Percentiles rank a stretch among this genome's conserved stretches.
These are phyloP conservation scores for Aphanomyces euteiches DNA, from an alignment of 352 stramenopile species.

Conservation along the genomic window DNA sequence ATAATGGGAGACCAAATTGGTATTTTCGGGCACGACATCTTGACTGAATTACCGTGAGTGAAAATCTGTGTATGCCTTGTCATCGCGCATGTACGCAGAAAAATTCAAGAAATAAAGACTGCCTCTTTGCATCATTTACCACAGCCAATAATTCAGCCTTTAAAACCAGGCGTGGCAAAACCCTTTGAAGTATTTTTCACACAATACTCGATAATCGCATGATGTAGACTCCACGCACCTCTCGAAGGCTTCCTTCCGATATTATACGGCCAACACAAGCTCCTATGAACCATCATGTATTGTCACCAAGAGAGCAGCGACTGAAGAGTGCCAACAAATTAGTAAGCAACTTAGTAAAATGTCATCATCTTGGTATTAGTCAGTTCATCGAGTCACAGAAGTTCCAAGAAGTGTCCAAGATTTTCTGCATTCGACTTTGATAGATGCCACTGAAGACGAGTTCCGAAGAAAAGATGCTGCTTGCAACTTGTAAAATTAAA, in stretches of 20 bases:
- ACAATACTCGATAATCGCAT: no score
- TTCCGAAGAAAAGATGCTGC: slow-evolving; percentile 6
- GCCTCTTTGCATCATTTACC: no score
- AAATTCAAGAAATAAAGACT: no score
- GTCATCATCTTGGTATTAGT: slow-evolving; percentile 3
- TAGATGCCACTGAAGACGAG: not conserved
- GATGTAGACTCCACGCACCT: no score
- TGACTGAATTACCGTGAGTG: not conserved
- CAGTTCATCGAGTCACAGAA: slow-evolving; percentile 5
- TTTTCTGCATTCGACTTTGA: slow-evolving; percentile 1
- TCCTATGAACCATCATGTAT: not conserved
- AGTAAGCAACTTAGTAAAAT: not conserved
- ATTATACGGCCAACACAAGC: not conserved
- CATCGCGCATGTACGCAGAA: no score
- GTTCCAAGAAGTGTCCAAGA: not conserved
- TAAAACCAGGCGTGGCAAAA: no score
- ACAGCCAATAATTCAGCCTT: no score
- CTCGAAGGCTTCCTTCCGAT: not conserved
- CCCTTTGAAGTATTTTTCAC: no score
- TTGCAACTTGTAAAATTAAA: slow-evolving; percentile 5
- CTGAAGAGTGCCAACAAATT: slow-evolving; percentile 9
- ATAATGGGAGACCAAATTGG: not conserved
- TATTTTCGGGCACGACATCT: slow-evolving; percentile 14
- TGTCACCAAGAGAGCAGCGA: slow-evolving; percentile 1
- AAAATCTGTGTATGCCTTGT: no score